Conservation (phyloP, 805 yeast species). For the Teunomyces lycoperdinae region DNA sequence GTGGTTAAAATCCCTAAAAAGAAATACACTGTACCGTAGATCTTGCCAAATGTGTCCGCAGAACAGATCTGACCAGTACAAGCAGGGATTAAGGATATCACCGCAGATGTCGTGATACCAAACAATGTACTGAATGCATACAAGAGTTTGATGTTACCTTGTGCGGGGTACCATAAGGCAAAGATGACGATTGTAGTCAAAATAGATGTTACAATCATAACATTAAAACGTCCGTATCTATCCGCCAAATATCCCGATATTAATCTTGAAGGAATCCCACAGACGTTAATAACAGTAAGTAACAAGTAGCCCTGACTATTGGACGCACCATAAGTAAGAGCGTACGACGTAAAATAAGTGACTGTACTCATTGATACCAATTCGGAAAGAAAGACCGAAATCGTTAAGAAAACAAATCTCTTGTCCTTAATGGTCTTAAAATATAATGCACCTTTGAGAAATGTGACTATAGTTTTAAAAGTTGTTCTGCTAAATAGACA, state of each 20-base stretch:
- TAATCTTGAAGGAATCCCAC: constrained; percentile 39
- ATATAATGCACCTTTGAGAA: constrained; percentile 13
- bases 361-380: constrained; percentile 45
- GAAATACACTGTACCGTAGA: constrained; percentile 50
- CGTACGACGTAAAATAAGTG: constrained; percentile 54
- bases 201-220: constrained; percentile 34
- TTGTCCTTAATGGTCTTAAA: constrained; percentile 41
- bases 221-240: constrained; percentile 50
- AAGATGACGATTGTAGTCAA: constrained; percentile 33
- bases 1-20: constrained; percentile 33
- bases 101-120: constrained; percentile 57
- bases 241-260: constrained; percentile 32
- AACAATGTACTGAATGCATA: constrained; percentile 46
- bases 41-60: constrained; percentile 51
- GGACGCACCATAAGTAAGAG: constrained; percentile 45
- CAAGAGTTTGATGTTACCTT: constrained; percentile 30
- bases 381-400: constrained; percentile 46
- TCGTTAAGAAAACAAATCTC: constrained; percentile 40
- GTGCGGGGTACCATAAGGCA: constrained; percentile 26
- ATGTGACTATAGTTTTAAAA: background rate
- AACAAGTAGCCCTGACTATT: constrained; percentile 44
- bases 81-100: constrained; percentile 56
- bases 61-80: constrained; percentile 59
- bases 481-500: background rate
- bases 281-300: constrained; percentile 45